Conservation (phyloP, 805 yeast genomes). For the Komagataella pseudopastoris region DNA sequence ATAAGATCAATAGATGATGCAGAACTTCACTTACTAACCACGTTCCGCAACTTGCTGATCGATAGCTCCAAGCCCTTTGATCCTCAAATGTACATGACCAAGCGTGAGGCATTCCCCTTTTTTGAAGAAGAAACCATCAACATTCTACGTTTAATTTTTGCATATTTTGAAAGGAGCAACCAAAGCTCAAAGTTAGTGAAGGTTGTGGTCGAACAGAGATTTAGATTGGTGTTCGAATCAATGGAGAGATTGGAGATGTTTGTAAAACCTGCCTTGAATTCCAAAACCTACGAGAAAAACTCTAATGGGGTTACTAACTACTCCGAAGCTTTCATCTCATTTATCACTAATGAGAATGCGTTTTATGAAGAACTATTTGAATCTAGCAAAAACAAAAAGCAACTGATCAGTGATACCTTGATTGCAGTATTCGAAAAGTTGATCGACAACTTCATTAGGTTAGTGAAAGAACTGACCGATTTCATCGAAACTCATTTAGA, state of each 20-base stretch:
- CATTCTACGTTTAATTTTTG: slow-evolving; percentile 27
- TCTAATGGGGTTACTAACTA: slow-evolving; percentile 43
- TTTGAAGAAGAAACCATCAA: slow-evolving; percentile 18
- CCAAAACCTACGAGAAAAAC: slow-evolving; percentile 42
- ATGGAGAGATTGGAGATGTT: slow-evolving; percentile 32
- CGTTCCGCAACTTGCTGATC: slow-evolving; percentile 31
- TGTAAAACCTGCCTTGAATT: slow-evolving; percentile 24
- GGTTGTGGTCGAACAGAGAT: slow-evolving; percentile 26
- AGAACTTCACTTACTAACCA: slow-evolving; percentile 37
- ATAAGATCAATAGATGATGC: slow-evolving; percentile 41
- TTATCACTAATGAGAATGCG: slow-evolving; percentile 35
- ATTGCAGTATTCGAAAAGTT: slow-evolving; percentile 18
- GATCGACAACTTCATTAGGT: slow-evolving; percentile 21
- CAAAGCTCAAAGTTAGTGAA: slow-evolving; percentile 15
- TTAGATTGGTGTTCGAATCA: slow-evolving; percentile 24
- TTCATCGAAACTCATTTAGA: slow-evolving; percentile 26
- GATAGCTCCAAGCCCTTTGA: slow-evolving; percentile 27
- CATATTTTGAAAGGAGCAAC: slow-evolving; percentile 25
- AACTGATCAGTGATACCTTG: slow-evolving; percentile 17
- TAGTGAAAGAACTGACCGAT: slow-evolving; percentile 23
- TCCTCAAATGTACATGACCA: slow-evolving; percentile 25
- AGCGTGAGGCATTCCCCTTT: slow-evolving; percentile 27
- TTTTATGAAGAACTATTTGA: slow-evolving; percentile 28
- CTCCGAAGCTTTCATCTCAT: slow-evolving; percentile 34
- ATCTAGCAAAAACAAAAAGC: slow-evolving; percentile 16